These are phyloP conservation scores for Monosporozyma unispora DNA, from an alignment of 805 yeast genomes.

Conservation along the genomic window DNA sequence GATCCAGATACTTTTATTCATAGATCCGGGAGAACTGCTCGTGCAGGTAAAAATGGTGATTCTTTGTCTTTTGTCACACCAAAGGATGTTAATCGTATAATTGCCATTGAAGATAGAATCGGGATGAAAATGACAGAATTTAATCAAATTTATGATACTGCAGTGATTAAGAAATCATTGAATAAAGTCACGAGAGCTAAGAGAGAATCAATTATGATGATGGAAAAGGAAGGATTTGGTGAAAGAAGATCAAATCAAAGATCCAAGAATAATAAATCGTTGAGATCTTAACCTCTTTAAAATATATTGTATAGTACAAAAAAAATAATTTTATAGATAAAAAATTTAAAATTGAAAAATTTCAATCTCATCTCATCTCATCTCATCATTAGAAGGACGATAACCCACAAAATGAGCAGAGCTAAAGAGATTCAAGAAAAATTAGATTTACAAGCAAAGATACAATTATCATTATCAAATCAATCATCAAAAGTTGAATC, in stretches of 20 bases:
- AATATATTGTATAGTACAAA: too few relatives aligned
- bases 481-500: conserved; percentile 18
- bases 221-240: conserved; percentile 88
- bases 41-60: conserved; percentile 90
- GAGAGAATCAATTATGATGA: conserved; percentile 83
- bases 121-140: conserved; percentile 72
- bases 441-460: conserved; percentile 25
- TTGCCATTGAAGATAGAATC: conserved; percentile 80
- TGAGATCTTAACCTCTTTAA: too few relatives aligned
- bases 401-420: conserved; percentile 19
- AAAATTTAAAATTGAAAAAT: too few relatives aligned
- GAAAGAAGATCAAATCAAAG: conserved; percentile 50
- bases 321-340: too few relatives aligned
- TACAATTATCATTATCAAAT: conserved; percentile 21
- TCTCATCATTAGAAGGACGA: too few relatives aligned
- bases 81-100: conserved; percentile 70
- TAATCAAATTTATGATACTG: conserved; percentile 62
- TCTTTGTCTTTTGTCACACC: conserved; percentile 78
- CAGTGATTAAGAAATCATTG: conserved; percentile 64
- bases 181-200: conserved; percentile 70
- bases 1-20: conserved; percentile 96
- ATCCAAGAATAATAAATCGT: conserved; percentile 19
- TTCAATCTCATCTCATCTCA: too few relatives aligned
- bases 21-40: conserved; percentile 97
- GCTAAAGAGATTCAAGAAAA: conserved; percentile 30